Evolutionary conservation across 345 rosid genomes (phyloP), one percentile per base, ranked within the genome.

Genomic region (Eucalyptus grandis): DNA sequence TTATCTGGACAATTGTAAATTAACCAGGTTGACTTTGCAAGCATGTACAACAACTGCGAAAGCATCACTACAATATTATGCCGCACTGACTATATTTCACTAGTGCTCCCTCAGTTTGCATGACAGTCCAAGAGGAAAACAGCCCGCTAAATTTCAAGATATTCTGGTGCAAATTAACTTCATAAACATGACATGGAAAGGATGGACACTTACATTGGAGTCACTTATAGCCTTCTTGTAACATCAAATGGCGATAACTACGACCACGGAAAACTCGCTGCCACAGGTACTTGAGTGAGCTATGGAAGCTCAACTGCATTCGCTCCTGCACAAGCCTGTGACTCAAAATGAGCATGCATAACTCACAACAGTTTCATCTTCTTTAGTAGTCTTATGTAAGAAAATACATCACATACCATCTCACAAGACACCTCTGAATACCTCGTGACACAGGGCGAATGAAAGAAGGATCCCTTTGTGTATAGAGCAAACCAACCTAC

Each of bases 171-270:
- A 40, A 11, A 77, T 77, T 77, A 40, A 77, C 85, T 77, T 77
- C 44, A 77, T 21, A 40, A 72, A 77, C 27, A 77, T 40, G 47
- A 77, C 30, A 77, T 77, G 27, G 85, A 77, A 77, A 21, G 83
- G 27, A 77, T 37, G 85, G 85, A 40, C 85, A 77, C 85, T 65
- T 86, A 86, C 87, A n/a, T 40, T 31, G 40, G 40, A n/a, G 62
- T 87, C 91, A 90, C 65, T 93, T 94, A 87, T 91, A 94, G 91
- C 96, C 95, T 58, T 81, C 91, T 91, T 95, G 95, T 87, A 90
- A 94, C 99, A 98, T 95, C 95, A 98, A 93, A 90, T 98, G 99
- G 65, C 97, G 98, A 92, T 97, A 98, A 92, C 94, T 93, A 89
- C 99, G 98, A 87, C 99, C 97, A 10, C 98, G 96, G 54, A 97